phyloP scores from a whole-genome alignment of 106 monocot species.

The Amphibolis antarctica region DNA sequence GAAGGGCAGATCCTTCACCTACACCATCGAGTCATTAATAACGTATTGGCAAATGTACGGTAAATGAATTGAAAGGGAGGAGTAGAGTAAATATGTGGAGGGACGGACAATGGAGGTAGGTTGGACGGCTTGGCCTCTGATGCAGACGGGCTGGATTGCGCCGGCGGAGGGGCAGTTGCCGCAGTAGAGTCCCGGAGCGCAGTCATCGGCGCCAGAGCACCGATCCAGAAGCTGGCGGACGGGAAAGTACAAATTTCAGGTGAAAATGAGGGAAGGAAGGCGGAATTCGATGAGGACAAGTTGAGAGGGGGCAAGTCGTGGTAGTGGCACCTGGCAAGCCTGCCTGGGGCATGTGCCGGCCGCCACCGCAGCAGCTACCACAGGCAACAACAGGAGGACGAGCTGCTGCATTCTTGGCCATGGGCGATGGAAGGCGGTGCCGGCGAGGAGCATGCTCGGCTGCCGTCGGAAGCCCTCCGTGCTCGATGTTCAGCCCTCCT shows the following conservation, averaged over 20 bases:
- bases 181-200: constrained; percentile 64
- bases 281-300: not conserved
- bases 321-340: not conserved
- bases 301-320: not conserved
- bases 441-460: no score
- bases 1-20: constrained; percentile 77
- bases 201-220: constrained; percentile 57
- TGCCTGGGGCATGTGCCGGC: not conserved
- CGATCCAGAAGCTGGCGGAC: constrained; percentile 43
- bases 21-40: not conserved
- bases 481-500: no score
- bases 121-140: constrained; percentile 41
- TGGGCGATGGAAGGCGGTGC: no score
- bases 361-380: no score
- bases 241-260: not conserved
- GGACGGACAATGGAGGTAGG: constrained; percentile 44
- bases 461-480: no score
- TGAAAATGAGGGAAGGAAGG: not conserved
- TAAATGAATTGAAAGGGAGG: no score
- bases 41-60: no score
- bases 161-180: constrained; percentile 65
- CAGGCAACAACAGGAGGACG: no score
- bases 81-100: not conserved
- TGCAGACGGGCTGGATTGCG: constrained; percentile 44
- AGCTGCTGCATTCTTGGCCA: no score